phyloP scores from a whole-genome alignment of 768 basidiomycete genomes.

The Clitopilus hobsonii region DNA sequence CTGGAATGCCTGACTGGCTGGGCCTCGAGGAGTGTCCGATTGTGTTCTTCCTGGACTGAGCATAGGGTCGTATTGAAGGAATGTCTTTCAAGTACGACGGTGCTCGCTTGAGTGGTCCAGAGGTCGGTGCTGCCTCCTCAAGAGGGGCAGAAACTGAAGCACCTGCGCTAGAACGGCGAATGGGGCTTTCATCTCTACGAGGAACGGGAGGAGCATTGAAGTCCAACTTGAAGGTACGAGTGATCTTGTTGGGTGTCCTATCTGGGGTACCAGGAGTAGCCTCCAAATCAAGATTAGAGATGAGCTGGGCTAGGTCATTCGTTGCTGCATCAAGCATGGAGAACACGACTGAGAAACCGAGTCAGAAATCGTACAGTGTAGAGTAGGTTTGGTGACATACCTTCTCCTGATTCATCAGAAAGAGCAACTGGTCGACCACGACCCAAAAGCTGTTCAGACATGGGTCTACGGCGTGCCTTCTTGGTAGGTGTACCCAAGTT shows the following conservation, averaged over 20 bases:
- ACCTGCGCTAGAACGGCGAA: conserved; percentile 1
- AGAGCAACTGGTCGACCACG: conserved; percentile 44
- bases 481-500: conserved; percentile 33
- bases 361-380: too few species aligned
- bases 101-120: conserved; percentile 14
- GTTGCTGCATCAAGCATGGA: conserved; percentile 78
- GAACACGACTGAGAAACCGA: conserved; percentile 49
- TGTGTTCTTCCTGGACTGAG: conserved; percentile 20
- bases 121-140: background rate
- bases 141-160: background rate
- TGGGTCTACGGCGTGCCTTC: conserved; percentile 47
- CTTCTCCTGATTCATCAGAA: conserved; percentile 45
- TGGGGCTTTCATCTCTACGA: conserved; percentile 23
- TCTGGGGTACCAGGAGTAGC: conserved; percentile 64
- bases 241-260: conserved; percentile 37
- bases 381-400: too few species aligned
- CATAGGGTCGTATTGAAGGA: conserved; percentile 48
- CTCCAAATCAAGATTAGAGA: conserved; percentile 77
- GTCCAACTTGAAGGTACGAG: conserved; percentile 19
- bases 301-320: conserved; percentile 71
- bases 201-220: conserved; percentile 13
- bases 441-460: conserved; percentile 60
- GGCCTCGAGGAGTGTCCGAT: background rate
- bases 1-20: background rate
- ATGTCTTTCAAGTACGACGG: conserved; percentile 28